phyloP scores from a whole-genome alignment of 2,329 filamentous ascomycete species.

The Apiospora kogelbergensis region DNA sequence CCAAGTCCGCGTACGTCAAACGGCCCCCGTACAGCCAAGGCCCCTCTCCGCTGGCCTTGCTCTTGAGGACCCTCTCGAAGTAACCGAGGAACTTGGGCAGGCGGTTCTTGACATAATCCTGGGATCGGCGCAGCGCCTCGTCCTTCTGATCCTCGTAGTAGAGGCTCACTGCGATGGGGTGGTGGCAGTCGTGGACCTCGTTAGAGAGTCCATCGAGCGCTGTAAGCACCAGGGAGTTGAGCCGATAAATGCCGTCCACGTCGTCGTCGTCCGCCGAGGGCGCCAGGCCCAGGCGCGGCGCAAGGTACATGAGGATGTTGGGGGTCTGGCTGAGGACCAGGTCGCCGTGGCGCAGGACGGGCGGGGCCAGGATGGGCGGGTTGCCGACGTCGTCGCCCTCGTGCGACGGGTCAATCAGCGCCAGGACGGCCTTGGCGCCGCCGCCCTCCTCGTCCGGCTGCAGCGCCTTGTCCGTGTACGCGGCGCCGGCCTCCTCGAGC shows the following conservation, averaged over 20 bases:
- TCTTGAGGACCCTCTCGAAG: slow-evolving; percentile 65
- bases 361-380: slow-evolving; percentile 66
- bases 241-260: slow-evolving; percentile 49
- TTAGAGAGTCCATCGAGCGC: slow-evolving; percentile 69
- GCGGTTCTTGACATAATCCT: slow-evolving; percentile 58
- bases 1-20: slow-evolving; percentile 72
- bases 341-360: slow-evolving; percentile 62
- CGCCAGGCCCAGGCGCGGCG: slow-evolving; percentile 56
- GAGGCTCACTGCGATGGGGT: slow-evolving; percentile 58
- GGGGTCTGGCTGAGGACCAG: slow-evolving; percentile 68
- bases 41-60: slow-evolving; percentile 55
- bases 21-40: slow-evolving; percentile 66
- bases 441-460: slow-evolving; percentile 33
- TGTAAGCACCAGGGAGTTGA: slow-evolving; percentile 66
- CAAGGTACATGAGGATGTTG: slow-evolving; percentile 73
- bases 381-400: slow-evolving; percentile 52
- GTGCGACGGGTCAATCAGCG: slow-evolving; percentile 44
- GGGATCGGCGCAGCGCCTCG: slow-evolving; percentile 58
- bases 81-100: slow-evolving; percentile 73
- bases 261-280: slow-evolving; percentile 27
- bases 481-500: slow-evolving; percentile 66
- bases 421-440: slow-evolving; percentile 51
- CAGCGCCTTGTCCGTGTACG: slow-evolving; percentile 61
- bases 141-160: slow-evolving; percentile 78
- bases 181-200: slow-evolving; percentile 75